These are phyloP conservation scores for Cynanchum wilfordii DNA, from an alignment of 257 asterid species.

Conservation along the genomic window DNA sequence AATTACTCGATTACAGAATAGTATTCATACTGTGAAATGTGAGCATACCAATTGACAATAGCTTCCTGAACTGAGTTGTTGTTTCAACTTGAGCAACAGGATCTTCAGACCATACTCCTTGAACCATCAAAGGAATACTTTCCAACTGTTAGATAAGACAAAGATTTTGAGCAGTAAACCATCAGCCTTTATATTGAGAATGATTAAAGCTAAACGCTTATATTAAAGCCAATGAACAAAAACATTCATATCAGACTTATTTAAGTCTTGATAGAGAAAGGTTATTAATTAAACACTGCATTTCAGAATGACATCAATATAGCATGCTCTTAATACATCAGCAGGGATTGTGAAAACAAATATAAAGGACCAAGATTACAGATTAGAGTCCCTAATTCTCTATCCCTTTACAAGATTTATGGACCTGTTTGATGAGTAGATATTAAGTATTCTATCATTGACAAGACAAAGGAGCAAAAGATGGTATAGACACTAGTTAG, in stretches of 20 bases:
- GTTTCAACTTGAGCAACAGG: constrained; percentile 60
- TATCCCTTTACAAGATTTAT: not conserved
- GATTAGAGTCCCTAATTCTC: not conserved
- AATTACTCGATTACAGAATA: not conserved
- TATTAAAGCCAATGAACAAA: not conserved
- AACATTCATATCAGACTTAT: not conserved
- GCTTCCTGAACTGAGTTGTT: constrained; percentile 66
- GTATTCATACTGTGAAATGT: not conserved
- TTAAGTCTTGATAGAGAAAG: not conserved
- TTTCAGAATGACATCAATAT: not conserved
- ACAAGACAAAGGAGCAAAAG: not conserved
- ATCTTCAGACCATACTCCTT: constrained; percentile 66
- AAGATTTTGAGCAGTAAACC: not conserved
- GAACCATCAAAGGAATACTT: constrained; percentile 63
- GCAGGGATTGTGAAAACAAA: too few relatives aligned
- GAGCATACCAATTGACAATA: constrained; percentile 66
- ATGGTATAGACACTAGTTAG: not conserved
- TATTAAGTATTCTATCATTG: not conserved
- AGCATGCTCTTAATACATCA: not conserved
- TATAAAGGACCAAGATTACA: not conserved
- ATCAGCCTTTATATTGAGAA: not conserved
- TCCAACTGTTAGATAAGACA: constrained; percentile 52
- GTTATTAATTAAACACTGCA: not conserved
- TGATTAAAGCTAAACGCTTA: not conserved
- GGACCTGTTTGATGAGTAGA: not conserved